Conservation (phyloP, 2,329 filamentous ascomycete genomes). For the Ceratocystis ficicola region DNA sequence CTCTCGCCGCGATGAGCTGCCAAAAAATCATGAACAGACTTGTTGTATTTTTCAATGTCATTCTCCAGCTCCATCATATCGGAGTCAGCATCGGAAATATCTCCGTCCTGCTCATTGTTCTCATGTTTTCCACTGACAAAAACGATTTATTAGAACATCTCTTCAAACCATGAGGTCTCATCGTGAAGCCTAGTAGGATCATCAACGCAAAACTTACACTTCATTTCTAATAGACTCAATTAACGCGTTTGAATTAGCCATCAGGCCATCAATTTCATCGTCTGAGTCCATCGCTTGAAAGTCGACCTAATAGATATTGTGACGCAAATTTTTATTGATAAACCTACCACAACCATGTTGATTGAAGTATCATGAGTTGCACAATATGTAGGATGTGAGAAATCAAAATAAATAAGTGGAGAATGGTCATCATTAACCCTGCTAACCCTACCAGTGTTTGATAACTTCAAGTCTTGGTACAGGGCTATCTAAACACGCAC, state of each 20-base stretch:
- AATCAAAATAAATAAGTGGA: too few relatives aligned
- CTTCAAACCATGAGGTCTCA: background rate
- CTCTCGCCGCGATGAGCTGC: slow-evolving; percentile 27
- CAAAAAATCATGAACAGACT: slow-evolving; percentile 34
- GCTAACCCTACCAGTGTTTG: too few relatives aligned
- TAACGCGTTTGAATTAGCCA: slow-evolving; percentile 15
- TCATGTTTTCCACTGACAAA: background rate
- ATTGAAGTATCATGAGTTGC: too few relatives aligned
- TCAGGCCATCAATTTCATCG: slow-evolving; percentile 13
- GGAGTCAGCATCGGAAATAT: slow-evolving; percentile 34
- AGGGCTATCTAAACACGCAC: too few relatives aligned
- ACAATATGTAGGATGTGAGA: too few relatives aligned
- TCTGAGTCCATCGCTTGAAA: slow-evolving; percentile 5
- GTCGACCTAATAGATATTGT: background rate
- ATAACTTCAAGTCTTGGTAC: too few relatives aligned
- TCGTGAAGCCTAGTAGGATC: background rate
- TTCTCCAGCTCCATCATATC: slow-evolving; percentile 35
- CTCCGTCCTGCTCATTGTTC: slow-evolving; percentile 23
- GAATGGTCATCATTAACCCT: too few relatives aligned
- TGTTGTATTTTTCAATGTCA: slow-evolving; percentile 35
- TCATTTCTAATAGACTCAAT: slow-evolving; percentile 21
- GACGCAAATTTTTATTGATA: too few relatives aligned
- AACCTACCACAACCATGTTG: too few relatives aligned
- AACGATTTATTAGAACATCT: slow-evolving; percentile 1
- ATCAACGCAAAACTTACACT: slow-evolving; percentile 9